Base-by-base conservation (phyloP, 805 yeast genomes). In the Candida sanyiensis region DNA sequence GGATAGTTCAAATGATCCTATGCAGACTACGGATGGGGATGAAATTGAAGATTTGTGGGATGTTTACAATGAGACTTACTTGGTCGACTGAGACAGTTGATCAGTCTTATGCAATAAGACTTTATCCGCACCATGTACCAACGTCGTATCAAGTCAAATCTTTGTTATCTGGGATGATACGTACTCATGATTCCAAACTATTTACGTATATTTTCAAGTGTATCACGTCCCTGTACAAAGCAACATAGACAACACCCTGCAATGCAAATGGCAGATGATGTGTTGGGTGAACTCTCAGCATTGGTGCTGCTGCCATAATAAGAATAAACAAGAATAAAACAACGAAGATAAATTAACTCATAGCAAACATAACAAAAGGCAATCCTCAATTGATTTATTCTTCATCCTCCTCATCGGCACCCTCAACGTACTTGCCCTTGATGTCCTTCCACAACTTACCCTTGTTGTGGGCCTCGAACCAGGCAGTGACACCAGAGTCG, bases 401-500 rank as follows among this genome's bases (percentile, higher is more conserved):
- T 47, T 70, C 67, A 32, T 61, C 73, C 28, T 61, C 67, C 80
- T 74, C 86, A 10, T 69, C 83, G 39, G 69, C 84, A 56, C 75
- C 81, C 45, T 67, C 77, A 33, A 70, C 69, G 49, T 72, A 63
- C 47, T 66, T 69, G 39, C 70, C 69, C 66, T 77, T 83, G 55
- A 84, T 77, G 55, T 83, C 93, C 51, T 77, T 73, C 94, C 94
- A 84, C 67, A 83, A 77, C 69, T 83, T 84, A 53, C 93, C 94
- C 61, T 71, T 75, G 76, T 84, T 84, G 72, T 81, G 87, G 63
- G 66, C 63, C 57, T 80, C 84, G 69, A 79, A 83, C 82, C 82
- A 83, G 35, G 56, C 57, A 54, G 82, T 83, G 47, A 83, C 69
- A 46, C 72, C 80, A 45, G 64, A 61, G 59, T 84, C 93, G 51